These are phyloP conservation scores for Acanthamoeba triangularis DNA, from an alignment of 208 protist genomes.

Conservation along the genomic window DNA sequence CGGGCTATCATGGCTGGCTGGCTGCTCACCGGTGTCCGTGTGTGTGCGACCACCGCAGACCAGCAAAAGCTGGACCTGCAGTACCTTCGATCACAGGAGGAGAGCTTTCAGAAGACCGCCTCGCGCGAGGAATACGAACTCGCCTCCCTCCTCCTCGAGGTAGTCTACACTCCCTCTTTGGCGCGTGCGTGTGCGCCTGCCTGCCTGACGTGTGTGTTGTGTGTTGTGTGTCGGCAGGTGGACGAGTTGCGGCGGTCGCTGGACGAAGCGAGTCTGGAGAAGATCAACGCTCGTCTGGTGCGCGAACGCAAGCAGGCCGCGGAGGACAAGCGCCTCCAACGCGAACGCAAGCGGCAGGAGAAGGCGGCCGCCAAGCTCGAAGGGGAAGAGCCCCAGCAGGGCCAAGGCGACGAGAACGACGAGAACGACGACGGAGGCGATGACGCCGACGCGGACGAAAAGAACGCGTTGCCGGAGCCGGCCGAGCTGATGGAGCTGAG, in stretches of 20 bases:
- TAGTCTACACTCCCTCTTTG: not conserved
- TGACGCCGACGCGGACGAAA: not conserved
- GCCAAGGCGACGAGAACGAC: not conserved
- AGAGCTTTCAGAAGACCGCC: conserved; percentile 25
- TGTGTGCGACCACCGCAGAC: not conserved
- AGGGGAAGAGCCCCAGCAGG: not conserved
- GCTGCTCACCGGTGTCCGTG: not conserved
- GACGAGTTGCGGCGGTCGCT: conserved; percentile 18
- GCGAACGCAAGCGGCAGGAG: not conserved
- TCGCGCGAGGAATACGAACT: conserved; percentile 5
- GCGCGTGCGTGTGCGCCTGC: not conserved
- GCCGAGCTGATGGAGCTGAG: conserved; percentile 54
- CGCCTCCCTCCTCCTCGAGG: not conserved
- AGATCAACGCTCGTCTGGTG: conserved; percentile 3
- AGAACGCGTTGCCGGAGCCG: not conserved
- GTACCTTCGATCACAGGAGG: conserved; percentile 16
- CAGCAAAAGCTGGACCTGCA: conserved; percentile 32
- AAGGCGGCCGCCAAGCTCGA: not conserved
- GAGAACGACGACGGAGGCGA: not conserved
- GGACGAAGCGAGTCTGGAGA: conserved; percentile 10
- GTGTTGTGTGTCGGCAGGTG: not conserved
- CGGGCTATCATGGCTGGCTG: not conserved
- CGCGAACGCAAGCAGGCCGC: not conserved
- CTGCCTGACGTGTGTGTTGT: not conserved
- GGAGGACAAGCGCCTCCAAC: not conserved